Evolutionary conservation across 164 flowering plant genomes (phyloP).

Genomic region (Houttuynia cordata): DNA sequence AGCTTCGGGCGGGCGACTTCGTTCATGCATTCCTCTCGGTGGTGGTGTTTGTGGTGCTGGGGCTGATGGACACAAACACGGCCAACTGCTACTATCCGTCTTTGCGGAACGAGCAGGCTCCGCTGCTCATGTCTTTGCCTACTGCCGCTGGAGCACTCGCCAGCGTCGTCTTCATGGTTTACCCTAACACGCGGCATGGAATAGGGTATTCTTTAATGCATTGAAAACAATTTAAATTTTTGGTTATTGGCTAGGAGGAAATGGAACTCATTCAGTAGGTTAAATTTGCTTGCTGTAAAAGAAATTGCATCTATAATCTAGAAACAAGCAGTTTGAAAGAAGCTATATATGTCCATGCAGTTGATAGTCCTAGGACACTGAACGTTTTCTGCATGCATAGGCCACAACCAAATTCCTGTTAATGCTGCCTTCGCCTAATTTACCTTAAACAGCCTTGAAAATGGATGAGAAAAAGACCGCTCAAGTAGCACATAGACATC

Average conservation of each 20-base stretch:
- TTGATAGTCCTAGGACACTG: no score
- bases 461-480: no score
- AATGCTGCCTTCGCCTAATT: no score
- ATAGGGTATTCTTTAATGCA: conserved; percentile 52
- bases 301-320: no score
- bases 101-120: conserved; percentile 29
- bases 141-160: conserved; percentile 47
- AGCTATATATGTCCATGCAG: no score
- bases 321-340: no score
- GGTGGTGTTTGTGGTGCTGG: conserved; percentile 42
- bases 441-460: no score
- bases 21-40: conserved; percentile 51
- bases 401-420: no score
- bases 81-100: conserved; percentile 59
- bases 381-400: no score
- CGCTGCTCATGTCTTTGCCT: conserved; percentile 50
- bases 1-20: conserved; percentile 54
- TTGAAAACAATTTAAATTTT: neutral
- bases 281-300: no score
- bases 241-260: neutral
- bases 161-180: conserved; percentile 36
- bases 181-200: conserved; percentile 73
- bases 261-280: neutral
- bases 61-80: conserved; percentile 45
- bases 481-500: no score